These are phyloP conservation scores for Aspergillus sclerotialis DNA, from an alignment of 2,329 filamentous ascomycete species.

Conservation along the genomic window DNA sequence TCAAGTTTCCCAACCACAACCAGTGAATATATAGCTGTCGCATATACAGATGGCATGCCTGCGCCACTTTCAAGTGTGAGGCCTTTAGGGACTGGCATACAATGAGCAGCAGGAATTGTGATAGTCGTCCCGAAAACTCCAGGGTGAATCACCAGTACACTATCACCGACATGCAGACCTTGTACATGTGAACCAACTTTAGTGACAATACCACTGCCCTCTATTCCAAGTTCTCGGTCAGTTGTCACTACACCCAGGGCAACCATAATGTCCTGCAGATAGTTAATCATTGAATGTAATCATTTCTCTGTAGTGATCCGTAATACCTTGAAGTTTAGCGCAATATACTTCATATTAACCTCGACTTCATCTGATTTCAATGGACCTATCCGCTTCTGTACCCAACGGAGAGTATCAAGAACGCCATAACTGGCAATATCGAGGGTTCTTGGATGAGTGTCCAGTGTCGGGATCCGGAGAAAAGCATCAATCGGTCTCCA, in stretches of 20 bases:
- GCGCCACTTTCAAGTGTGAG: neutral
- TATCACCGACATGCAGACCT: neutral
- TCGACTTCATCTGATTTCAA: slow-evolving; percentile 18
- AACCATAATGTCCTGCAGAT: neutral
- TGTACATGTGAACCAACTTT: neutral
- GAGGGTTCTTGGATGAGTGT: neutral
- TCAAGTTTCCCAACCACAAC: neutral
- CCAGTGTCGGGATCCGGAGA: neutral
- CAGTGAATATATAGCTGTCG: neutral
- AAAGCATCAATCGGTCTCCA: slow-evolving; percentile 6
- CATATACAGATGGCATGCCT: neutral
- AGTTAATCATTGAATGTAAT: neutral
- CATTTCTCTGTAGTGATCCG: too few species aligned
- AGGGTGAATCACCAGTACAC: neutral
- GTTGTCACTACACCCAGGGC: neutral
- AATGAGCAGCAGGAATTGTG: neutral
- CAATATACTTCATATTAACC: slow-evolving; percentile 26
- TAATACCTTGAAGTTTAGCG: slow-evolving; percentile 25
- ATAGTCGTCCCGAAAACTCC: neutral
- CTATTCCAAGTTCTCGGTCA: neutral
- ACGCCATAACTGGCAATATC: slow-evolving; percentile 7
- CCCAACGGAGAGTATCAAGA: slow-evolving; percentile 6
- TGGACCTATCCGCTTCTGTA: neutral
- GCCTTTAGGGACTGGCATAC: neutral
- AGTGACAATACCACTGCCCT: neutral